These are phyloP conservation scores for Cucurbita moschata DNA, from an alignment of 306 rosid genomes.

Conservation along the genomic window DNA sequence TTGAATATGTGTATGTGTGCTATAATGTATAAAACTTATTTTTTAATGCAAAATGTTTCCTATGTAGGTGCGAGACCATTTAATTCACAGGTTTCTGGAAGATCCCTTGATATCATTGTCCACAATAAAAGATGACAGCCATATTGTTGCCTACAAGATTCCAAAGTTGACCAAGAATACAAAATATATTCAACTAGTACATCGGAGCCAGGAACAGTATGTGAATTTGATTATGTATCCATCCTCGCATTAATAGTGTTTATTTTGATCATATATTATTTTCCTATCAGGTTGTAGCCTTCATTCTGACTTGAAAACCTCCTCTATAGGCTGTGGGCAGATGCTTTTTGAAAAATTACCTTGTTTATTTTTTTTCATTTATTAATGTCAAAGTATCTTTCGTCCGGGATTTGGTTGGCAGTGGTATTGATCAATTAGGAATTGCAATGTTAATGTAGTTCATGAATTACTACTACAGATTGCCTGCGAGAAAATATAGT, in stretches of 20 bases:
- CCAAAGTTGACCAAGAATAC: slow-evolving; percentile 49
- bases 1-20: neutral
- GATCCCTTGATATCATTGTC: slow-evolving; percentile 71
- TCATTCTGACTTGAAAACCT: neutral
- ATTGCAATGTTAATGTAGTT: neutral
- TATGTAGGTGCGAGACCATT: slow-evolving; percentile 62
- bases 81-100: slow-evolving; percentile 64
- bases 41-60: neutral
- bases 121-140: slow-evolving; percentile 77
- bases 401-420: neutral
- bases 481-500: neutral
- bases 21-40: neutral
- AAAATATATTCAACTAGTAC: slow-evolving; percentile 77
- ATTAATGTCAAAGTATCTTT: neutral
- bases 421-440: neutral
- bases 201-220: slow-evolving; percentile 71
- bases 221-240: slow-evolving; percentile 13
- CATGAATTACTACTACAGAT: neutral
- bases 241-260: neutral
- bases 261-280: neutral
- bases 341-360: neutral
- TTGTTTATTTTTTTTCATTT: neutral
- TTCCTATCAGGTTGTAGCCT: neutral
- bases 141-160: slow-evolving; percentile 68
- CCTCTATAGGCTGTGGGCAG: neutral